Evolutionary conservation across 1,284 basidiomycete genomes (phyloP).

Genomic region (Amylostereum areolatum): DNA sequence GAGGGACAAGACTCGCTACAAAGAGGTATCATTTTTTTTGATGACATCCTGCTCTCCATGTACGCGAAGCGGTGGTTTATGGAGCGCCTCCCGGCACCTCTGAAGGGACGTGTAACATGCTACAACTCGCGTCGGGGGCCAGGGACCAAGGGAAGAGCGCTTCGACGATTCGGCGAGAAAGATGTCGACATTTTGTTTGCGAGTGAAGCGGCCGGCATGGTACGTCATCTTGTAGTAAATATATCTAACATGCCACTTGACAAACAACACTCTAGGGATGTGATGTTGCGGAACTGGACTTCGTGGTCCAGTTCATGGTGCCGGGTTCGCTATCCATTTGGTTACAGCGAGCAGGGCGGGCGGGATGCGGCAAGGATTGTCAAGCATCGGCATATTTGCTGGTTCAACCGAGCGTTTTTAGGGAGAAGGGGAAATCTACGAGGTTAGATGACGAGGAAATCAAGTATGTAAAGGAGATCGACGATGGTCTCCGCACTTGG

Average conservation of each 20-base stretch:
- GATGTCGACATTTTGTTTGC: constrained; percentile 2
- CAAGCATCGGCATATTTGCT: constrained; percentile 23
- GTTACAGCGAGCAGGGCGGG: constrained; percentile 17
- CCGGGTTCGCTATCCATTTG: constrained; percentile 1
- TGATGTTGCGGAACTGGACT: neutral
- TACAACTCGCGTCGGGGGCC: neutral
- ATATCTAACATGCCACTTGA: neutral
- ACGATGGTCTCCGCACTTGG: constrained; percentile 4
- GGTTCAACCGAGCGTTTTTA: constrained; percentile 23
- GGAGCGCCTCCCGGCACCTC: neutral
- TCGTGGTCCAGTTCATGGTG: constrained; percentile 4
- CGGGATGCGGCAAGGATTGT: constrained; percentile 16
- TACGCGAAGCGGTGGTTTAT: neutral
- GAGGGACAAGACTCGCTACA: neutral
- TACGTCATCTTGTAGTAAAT: neutral
- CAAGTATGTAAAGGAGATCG: constrained; percentile 6
- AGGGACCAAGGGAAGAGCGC: neutral
- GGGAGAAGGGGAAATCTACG: constrained; percentile 12
- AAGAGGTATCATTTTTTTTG: neutral
- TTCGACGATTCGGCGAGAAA: neutral
- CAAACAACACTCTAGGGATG: neutral
- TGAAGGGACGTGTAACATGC: neutral
- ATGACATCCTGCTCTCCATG: neutral
- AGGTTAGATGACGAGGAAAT: constrained; percentile 3
- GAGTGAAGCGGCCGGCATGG: constrained; percentile 6